phyloP scores from a whole-genome alignment of 495 filamentous ascomycete species.

The Eremomyces bilateralis region DNA sequence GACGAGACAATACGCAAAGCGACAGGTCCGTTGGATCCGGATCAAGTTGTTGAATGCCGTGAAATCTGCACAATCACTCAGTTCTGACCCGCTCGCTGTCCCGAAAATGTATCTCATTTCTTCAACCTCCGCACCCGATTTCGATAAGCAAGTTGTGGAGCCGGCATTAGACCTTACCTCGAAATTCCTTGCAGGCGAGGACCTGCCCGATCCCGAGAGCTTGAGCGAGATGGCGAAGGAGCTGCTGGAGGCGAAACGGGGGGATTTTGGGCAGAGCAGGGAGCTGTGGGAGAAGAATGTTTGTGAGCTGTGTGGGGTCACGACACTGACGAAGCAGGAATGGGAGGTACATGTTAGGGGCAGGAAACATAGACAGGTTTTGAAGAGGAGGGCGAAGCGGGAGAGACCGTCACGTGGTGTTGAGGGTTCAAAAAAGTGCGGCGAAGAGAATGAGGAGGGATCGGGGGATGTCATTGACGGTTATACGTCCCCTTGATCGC shows the following conservation, averaged over 20 bases:
- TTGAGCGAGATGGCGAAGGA: conserved; percentile 39
- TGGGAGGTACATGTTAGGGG: conserved; percentile 61
- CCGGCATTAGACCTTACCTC: conserved; percentile 39
- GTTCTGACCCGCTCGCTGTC: conserved; percentile 40
- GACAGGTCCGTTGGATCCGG: conserved; percentile 70
- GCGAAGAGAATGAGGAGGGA: too few relatives aligned
- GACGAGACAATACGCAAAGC: conserved; percentile 69
- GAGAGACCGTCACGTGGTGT: too few relatives aligned
- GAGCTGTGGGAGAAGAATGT: conserved; percentile 28
- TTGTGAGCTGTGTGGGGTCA: conserved; percentile 56
- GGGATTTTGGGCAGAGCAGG: conserved; percentile 22
- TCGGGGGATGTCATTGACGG: too few relatives aligned
- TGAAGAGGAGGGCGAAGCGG: too few relatives aligned
- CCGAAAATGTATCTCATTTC: too few relatives aligned
- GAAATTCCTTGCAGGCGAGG: conserved; percentile 31
- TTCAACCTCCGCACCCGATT: too few relatives aligned
- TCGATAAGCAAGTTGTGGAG: conserved; percentile 33
- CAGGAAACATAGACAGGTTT: too few relatives aligned
- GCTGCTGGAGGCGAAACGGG: conserved; percentile 29
- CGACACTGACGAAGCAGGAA: conserved; percentile 42
- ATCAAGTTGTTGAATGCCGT: conserved; percentile 54
- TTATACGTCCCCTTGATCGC: too few relatives aligned
- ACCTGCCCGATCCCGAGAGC: conserved; percentile 35
- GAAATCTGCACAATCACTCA: conserved; percentile 44
- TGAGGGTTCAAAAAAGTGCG: too few relatives aligned